Conservation (phyloP, 306 rosid species). For the Gastrolobium bilobum region DNA sequence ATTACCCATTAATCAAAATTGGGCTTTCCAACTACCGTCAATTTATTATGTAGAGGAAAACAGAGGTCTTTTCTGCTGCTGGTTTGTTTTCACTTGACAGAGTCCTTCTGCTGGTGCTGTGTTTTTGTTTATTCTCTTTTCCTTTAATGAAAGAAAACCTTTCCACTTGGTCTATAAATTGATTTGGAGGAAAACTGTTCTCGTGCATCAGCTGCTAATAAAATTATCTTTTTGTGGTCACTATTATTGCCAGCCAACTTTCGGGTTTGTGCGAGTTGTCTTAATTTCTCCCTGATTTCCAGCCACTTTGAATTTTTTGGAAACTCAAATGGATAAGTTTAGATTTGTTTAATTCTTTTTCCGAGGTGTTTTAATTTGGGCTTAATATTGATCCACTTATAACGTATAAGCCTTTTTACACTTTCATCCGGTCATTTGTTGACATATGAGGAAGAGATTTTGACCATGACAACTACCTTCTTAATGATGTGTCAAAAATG, state of each 20-base stretch:
- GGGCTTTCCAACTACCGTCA: slow-evolving; percentile 39
- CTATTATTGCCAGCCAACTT: slow-evolving; percentile 28
- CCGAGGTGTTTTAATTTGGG: neutral
- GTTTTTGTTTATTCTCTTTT: neutral
- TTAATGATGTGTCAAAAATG: neutral
- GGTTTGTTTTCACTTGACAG: slow-evolving; percentile 1
- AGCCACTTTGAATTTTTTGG: slow-evolving; percentile 19
- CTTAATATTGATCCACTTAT: neutral
- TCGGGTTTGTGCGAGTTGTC: slow-evolving; percentile 11
- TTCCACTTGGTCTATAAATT: slow-evolving; percentile 38
- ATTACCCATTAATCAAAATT: slow-evolving; percentile 36
- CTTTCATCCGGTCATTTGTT: neutral
- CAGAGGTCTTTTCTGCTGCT: slow-evolving; percentile 23
- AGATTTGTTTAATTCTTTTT: neutral
- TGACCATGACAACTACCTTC: slow-evolving; percentile 7
- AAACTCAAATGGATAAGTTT: slow-evolving; percentile 11
- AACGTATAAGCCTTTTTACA: neutral
- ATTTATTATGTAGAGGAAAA: slow-evolving; percentile 35
- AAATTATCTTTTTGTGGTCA: slow-evolving; percentile 1
- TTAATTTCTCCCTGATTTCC: neutral
- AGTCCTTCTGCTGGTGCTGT: neutral
- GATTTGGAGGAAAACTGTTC: slow-evolving; percentile 41
- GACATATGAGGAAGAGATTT: neutral
- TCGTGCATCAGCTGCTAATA: slow-evolving; percentile 20
- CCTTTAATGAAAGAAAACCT: slow-evolving; percentile 19